These are phyloP conservation scores for Penicillium antarcticum DNA, from an alignment of 495 filamentous ascomycete species.

Conservation along the genomic window DNA sequence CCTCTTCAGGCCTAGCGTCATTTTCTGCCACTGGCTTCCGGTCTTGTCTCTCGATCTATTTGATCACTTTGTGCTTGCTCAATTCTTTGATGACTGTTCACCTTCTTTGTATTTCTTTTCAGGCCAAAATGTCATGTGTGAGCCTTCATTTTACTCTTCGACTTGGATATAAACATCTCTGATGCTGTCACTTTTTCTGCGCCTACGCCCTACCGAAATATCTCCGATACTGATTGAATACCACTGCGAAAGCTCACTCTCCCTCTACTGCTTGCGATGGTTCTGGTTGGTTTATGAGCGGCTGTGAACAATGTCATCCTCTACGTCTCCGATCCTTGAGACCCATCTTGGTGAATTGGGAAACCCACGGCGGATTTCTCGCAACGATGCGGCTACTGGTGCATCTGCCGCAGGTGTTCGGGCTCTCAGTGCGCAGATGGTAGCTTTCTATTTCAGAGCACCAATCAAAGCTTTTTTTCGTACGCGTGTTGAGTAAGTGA, in stretches of 20 bases:
- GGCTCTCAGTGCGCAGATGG: conserved; percentile 70
- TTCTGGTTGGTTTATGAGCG: neutral
- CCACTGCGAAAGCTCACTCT: neutral
- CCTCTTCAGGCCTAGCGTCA: conserved; percentile 18
- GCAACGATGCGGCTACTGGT: conserved; percentile 71
- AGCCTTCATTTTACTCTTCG: neutral
- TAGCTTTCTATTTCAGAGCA: conserved; percentile 86
- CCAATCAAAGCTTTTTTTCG: conserved; percentile 89
- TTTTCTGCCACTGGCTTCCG: neutral
- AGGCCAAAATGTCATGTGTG: neutral
- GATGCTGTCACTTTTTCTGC: neutral
- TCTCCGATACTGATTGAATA: neutral
- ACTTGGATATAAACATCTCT: neutral
- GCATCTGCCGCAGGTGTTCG: conserved; percentile 75
- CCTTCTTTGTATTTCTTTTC: neutral
- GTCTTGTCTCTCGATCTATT: neutral
- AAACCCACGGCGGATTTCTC: conserved; percentile 35
- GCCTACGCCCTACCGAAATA: neutral
- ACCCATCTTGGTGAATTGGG: conserved; percentile 16
- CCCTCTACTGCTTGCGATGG: neutral
- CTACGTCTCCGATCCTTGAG: conserved; percentile 19
- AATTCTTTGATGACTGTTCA: neutral
- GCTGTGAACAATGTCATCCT: conserved; percentile 2
- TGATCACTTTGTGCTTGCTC: neutral
- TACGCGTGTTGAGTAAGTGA: conserved; percentile 76